phyloP scores from a whole-genome alignment of 148 eudicot genomes.

The Fagopyrum homotropicum region DNA sequence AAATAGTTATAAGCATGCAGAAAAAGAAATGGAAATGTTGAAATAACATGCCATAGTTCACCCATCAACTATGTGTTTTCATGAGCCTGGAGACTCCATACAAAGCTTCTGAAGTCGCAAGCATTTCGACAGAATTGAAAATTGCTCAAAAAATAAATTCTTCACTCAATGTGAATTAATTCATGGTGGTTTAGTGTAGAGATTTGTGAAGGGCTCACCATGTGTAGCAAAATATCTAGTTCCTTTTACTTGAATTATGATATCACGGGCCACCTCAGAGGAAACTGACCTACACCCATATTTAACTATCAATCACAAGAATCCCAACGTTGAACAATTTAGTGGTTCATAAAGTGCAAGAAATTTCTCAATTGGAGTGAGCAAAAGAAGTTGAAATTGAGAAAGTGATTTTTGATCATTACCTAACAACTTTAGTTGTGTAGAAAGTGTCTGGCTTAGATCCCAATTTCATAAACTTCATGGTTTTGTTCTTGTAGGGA shows the following conservation, averaged over 20 bases:
- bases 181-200: no score
- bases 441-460: slow-evolving; percentile 77
- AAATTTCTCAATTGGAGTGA: not conserved
- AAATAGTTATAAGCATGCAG: no score
- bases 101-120: no score
- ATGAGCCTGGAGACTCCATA: no score
- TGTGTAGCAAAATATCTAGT: slow-evolving; percentile 77
- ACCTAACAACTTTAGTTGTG: slow-evolving; percentile 72
- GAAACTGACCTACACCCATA: slow-evolving; percentile 70
- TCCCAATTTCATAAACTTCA: slow-evolving; percentile 99
- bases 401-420: slow-evolving; percentile 6
- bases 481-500: slow-evolving; percentile 19
- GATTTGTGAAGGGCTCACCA: slow-evolving; percentile 33
- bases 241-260: slow-evolving; percentile 65
- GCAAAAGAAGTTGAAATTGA: not conserved
- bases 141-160: no score
- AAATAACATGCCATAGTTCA: no score
- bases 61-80: no score
- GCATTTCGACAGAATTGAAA: no score
- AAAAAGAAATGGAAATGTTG: no score
- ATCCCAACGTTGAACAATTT: no score
- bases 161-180: no score
- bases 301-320: slow-evolving; percentile 5
- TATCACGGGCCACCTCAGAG: slow-evolving; percentile 85
- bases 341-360: not conserved